Evolutionary conservation across 2,329 filamentous ascomycete species (phyloP), one percentile per base, ranked within the genome.

Genomic region (Epichloe uncinata): DNA sequence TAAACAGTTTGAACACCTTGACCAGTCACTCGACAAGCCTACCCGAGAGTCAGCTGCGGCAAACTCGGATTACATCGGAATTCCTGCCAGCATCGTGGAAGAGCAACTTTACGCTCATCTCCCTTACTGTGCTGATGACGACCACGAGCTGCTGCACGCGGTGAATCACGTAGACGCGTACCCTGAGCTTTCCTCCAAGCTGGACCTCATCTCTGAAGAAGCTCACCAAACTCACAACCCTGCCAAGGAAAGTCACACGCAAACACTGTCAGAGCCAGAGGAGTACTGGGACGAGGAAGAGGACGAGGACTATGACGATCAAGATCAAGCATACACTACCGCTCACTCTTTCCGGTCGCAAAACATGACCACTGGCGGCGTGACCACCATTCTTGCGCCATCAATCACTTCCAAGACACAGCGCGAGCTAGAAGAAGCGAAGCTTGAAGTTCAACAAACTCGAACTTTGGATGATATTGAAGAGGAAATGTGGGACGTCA

Each of bases 401-500:
- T 80, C 79, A 56, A 69, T 85, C 54, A 87, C 82, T 26, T 73
- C 78, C 53, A 83, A 82, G 58, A 76, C 82, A 36, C 75, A 81
- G 60, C 78, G 79, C 37, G 89, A 97, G 68, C 73, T 97, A 40
- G 81, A 84, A 13, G 66, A 72, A 16, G 77, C 78, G 3, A 82
- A 77, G 59, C 62, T 74, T 6, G 74, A 82, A 53, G 86, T 95
- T 13, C 79, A 87, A 56, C 78, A 84, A 51, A 81, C 77, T 30
- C 76, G 79, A 26, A 81, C 80, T 1, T 65, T 71, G 4, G 86
- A 93, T 51, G 89, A 95, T 51, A 73, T 89, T 42, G 86, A 95
- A 54, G 91, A 96, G 56, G 91, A 97, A 63, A 73, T 78, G 48
- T 95, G 85, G 81, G 93, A 97, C 63, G 88, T 91, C 35, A 95